Percentiles rank a stretch among this genome's conserved stretches.
These are phyloP conservation scores for Trypanosoma scelopori DNA, from an alignment of 208 protist genomes.

Conservation along the genomic window DNA sequence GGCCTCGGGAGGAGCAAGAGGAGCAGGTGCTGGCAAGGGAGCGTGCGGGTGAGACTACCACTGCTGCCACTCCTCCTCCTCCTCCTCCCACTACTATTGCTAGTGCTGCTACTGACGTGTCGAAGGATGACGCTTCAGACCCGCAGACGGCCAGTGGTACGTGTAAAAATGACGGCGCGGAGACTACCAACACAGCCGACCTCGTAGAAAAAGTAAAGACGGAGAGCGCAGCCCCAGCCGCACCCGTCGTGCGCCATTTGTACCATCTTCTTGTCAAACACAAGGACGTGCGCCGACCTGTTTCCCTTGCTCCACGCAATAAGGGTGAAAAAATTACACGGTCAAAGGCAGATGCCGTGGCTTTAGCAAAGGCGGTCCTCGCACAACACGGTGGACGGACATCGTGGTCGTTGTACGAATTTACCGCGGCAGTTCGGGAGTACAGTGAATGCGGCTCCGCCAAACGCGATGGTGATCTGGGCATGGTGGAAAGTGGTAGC, in stretches of 20 bases:
- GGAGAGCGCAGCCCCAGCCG: not conserved
- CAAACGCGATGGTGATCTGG: constrained; percentile 75
- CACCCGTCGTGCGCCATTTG: constrained; percentile 41
- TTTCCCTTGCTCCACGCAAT: constrained; percentile 55
- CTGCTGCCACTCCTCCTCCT: not conserved
- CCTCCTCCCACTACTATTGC: constrained; percentile 1
- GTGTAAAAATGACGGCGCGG: not conserved
- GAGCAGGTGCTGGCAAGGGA: constrained; percentile 15
- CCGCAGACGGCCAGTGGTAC: not conserved
- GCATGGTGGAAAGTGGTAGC: constrained; percentile 68
- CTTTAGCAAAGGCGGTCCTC: constrained; percentile 59
- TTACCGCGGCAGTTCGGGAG: constrained; percentile 50
- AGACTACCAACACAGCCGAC: too few relatives aligned
- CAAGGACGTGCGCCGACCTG: constrained; percentile 75
- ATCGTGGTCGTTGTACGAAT: constrained; percentile 72
- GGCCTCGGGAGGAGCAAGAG: constrained; percentile 37
- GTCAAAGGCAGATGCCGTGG: constrained; percentile 65
- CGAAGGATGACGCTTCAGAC: not conserved
- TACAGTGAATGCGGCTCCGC: constrained; percentile 63
- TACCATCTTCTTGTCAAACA: constrained; percentile 90
- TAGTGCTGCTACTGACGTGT: constrained; percentile 12
- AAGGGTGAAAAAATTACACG: constrained; percentile 83
- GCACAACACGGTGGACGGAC: constrained; percentile 20
- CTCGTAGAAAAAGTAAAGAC: not conserved
- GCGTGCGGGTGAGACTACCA: not conserved